Conservation (phyloP, 352 stramenopile species). For the Phytophthora idaei region DNA sequence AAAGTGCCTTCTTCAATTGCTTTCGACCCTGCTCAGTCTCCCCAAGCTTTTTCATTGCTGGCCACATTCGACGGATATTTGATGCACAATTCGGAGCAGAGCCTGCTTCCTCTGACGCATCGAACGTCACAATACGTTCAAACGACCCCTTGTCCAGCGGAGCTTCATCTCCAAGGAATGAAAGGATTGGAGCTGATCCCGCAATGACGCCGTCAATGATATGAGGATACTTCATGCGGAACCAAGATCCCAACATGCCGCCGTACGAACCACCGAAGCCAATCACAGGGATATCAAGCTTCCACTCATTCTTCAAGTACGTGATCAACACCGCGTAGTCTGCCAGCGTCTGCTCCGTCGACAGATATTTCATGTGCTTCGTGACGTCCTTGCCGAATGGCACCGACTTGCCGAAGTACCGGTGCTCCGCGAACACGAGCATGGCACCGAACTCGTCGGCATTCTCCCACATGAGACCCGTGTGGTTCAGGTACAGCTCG, state of each 20-base stretch:
- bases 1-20: conserved; percentile 46
- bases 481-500: conserved; percentile 95
- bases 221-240: conserved; percentile 80
- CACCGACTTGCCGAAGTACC: conserved; percentile 95
- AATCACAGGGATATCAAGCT: conserved; percentile 59
- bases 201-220: conserved; percentile 73
- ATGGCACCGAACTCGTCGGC: conserved; percentile 89
- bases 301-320: conserved; percentile 52
- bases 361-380: conserved; percentile 78
- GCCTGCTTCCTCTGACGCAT: conserved; percentile 72
- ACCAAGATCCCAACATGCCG: conserved; percentile 75
- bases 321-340: conserved; percentile 74
- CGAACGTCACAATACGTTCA: conserved; percentile 69
- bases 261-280: conserved; percentile 82
- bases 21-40: conserved; percentile 51
- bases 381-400: conserved; percentile 76
- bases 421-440: conserved; percentile 97
- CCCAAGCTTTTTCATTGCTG: conserved; percentile 58
- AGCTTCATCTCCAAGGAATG: conserved; percentile 59
- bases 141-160: conserved; percentile 76
- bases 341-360: conserved; percentile 82
- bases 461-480: conserved; percentile 96
- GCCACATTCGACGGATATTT: conserved; percentile 81
- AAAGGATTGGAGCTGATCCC: conserved; percentile 66
- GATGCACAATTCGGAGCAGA: conserved; percentile 66